Percentiles rank a stretch among this genome's conserved stretches.
Evolutionary conservation across 2,329 filamentous ascomycete genomes (phyloP).

Genomic region (Venturia oleaginea): DNA sequence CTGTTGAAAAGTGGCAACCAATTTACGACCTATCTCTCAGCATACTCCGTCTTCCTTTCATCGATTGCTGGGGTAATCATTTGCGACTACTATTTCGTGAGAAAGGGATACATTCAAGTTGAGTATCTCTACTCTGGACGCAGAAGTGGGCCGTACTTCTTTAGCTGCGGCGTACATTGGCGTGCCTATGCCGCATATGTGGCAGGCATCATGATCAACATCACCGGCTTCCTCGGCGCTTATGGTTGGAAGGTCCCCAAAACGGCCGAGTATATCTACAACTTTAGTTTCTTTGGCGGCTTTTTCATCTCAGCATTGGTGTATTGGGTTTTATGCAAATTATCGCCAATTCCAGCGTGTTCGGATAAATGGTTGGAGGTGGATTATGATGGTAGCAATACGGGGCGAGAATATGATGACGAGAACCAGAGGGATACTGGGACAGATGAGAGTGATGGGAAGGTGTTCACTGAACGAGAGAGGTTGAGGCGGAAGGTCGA

Average conservation of each 20-base stretch:
- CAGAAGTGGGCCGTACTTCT: conserved; percentile 62
- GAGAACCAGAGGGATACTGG: background rate
- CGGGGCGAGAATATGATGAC: conserved; percentile 24
- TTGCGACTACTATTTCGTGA: conserved; percentile 78
- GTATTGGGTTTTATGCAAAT: conserved; percentile 62
- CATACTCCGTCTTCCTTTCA: conserved; percentile 89
- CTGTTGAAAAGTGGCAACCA: conserved; percentile 66
- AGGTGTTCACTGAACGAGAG: too few species aligned
- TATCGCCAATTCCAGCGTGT: conserved; percentile 65
- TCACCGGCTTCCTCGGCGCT: conserved; percentile 82
- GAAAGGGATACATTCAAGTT: conserved; percentile 70
- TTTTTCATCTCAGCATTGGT: conserved; percentile 58
- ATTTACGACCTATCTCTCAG: conserved; percentile 85
- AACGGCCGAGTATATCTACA: conserved; percentile 78
- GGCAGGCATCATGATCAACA: conserved; percentile 75
- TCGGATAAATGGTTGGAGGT: conserved; percentile 70
- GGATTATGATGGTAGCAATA: conserved; percentile 41
- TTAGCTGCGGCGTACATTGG: conserved; percentile 66
- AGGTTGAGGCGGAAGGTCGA: too few species aligned
- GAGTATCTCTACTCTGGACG: conserved; percentile 70
- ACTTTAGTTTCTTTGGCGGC: conserved; percentile 82
- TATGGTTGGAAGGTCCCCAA: conserved; percentile 63
- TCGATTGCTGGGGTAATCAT: conserved; percentile 89
- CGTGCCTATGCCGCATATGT: conserved; percentile 77
- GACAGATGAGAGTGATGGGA: background rate